Evolutionary conservation across 495 filamentous ascomycete genomes (phyloP).

Genomic region (Penicillium manginii): DNA sequence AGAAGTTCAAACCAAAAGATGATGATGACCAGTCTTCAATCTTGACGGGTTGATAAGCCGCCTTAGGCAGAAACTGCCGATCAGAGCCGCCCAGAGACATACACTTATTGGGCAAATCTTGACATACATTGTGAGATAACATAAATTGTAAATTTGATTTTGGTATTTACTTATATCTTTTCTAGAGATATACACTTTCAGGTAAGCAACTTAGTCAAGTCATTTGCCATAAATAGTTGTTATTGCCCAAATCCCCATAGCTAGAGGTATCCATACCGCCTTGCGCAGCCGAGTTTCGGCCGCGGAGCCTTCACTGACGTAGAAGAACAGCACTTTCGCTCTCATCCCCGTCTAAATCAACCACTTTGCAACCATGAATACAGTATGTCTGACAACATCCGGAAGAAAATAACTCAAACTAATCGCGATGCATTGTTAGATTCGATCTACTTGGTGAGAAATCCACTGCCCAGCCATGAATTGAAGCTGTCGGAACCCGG

Average conservation of each 20-base stretch:
- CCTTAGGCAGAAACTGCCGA: conserved; percentile 28
- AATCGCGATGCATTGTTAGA: conserved; percentile 33
- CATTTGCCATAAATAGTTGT: too few species aligned
- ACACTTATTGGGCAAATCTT: not conserved
- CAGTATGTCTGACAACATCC: conserved; percentile 31
- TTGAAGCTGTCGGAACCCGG: conserved; percentile 3
- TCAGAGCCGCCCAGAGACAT: not conserved
- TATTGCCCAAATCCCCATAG: too few species aligned
- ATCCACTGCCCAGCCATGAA: not conserved
- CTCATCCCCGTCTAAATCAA: conserved; percentile 13
- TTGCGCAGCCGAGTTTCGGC: conserved; percentile 3
- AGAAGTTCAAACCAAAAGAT: not conserved
- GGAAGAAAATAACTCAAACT: not conserved
- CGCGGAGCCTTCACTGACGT: conserved; percentile 34
- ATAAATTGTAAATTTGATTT: too few species aligned
- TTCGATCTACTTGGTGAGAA: conserved; percentile 58
- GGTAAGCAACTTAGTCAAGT: too few species aligned
- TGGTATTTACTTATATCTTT: too few species aligned
- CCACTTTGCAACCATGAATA: conserved; percentile 46
- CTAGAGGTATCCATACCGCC: not conserved
- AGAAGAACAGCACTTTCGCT: conserved; percentile 23
- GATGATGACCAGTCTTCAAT: conserved; percentile 4
- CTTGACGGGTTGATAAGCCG: conserved; percentile 11
- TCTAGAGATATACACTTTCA: too few species aligned
- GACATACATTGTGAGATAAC: too few species aligned